A percentile compares a stretch with the other conserved stretches of the same genome.
phyloP scores from a whole-genome alignment of 148 eudicot species.

The Talinum fruticosum region DNA sequence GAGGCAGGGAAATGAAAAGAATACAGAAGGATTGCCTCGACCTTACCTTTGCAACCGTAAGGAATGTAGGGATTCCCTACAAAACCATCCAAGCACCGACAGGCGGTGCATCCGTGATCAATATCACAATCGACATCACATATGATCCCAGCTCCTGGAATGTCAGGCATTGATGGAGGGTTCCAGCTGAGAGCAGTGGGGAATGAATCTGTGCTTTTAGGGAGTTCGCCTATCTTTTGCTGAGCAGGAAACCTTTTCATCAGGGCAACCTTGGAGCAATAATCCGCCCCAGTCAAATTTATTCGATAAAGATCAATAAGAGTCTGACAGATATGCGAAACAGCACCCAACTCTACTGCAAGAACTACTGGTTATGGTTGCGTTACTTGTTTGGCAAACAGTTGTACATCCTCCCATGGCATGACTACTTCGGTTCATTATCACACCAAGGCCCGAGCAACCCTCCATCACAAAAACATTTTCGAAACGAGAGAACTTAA shows the following conservation, averaged over 20 bases:
- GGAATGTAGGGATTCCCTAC: neutral
- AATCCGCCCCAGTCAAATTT: neutral
- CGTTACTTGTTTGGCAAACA: neutral
- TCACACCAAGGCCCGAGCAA: constrained; percentile 5
- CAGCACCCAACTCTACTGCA: constrained; percentile 19
- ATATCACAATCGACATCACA: too few relatives aligned
- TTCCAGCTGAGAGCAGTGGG: neutral
- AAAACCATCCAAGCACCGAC: neutral
- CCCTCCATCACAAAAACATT: constrained; percentile 5
- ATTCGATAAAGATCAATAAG: neutral
- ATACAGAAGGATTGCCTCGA: neutral
- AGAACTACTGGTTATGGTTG: neutral
- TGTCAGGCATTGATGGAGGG: neutral
- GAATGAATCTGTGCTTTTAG: neutral
- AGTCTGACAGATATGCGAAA: neutral
- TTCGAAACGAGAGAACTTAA: neutral
- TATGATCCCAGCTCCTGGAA: neutral
- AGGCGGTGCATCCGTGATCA: neutral
- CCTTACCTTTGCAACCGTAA: neutral
- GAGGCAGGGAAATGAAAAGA: too few relatives aligned
- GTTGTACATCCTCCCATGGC: constrained; percentile 16
- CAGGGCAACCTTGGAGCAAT: neutral
- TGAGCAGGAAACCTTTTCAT: neutral
- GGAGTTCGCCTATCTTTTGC: neutral
- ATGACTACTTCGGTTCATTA: neutral